Base-by-base conservation (phyloP, 2,329 filamentous ascomycete genomes). In the Pseudogymnoascus sp. region DNA sequence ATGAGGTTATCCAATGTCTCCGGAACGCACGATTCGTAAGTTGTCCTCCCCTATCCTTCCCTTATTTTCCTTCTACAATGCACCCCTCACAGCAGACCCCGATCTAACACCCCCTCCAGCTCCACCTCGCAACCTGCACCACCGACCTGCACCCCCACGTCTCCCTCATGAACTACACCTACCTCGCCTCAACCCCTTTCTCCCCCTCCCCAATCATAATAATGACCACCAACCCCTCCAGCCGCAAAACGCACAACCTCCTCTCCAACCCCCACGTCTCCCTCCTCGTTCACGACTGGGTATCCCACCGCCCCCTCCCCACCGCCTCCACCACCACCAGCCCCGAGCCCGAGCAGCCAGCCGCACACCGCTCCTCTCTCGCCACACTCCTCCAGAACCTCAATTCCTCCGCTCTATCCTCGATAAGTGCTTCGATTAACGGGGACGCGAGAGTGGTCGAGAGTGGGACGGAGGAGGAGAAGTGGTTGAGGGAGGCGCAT, bases 121-220 rank as follows among this genome's bases (percentile, higher is more conserved):
- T 99, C 69, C 95, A 99, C 77, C 88, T 99, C 62, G 93, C 95
- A 70, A 99, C 95, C 63, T 96, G 90, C 75, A 86, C 86, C 69
- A 43, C 42, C 9, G 82, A 89, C 69, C 89, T 95, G 72, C 81
- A 87, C 67, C 95, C 95, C 8, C 91, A 97, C 75, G 91, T 97
- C 68, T 96, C 92, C 38, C 86, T 99, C 68, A 99, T 99, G 95
- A 97, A 96, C 80, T 97, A 97, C 80, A 97, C 95, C 72, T 97
- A 97, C 78, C 88, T 99, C 21, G 89, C 92, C 40, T 86, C 83
- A 5, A 90, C 89, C 14, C 87, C 86, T 40, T 88, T 86, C 75
- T 83, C 84, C 40, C 73, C 82, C 61, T 77, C 79, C n/a, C 88
- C 91, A n/a, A 89, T 92, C 67, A 96, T 97, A 73, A 89, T 97